Evolutionary conservation across 768 basidiomycete species (phyloP), one percentile per base, ranked within the genome.

Genomic region (Termitomyces sp.): DNA sequence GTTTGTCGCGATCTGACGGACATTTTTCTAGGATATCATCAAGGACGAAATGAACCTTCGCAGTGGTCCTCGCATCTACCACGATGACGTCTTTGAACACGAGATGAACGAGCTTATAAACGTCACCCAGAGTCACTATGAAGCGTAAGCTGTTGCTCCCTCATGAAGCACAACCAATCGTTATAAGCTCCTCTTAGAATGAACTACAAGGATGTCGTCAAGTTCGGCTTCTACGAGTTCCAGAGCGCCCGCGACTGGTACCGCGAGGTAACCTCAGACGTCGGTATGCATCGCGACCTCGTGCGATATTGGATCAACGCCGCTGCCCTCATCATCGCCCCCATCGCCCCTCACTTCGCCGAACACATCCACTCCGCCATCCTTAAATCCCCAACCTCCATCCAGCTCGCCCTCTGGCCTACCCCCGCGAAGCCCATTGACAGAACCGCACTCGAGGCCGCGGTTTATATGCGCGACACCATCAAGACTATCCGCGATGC

Each of bases 181-280:
- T 21, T 51, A 43, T 54, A 41, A 21, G 42, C 12, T n/a, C 33
- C 48, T 8, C 52, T 45, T 66, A 97, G 95, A 21, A 93, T 87
- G 58, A 84, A 90, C 69, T 99, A 91, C 85, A 99, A 98, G 73
- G 93, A 96, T 57, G 94, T 95, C 10, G 72, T 98, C 58, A 96
- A 97, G 71, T 88, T 80, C 63, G 96, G 95, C 49, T 96, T 98
- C 74, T 99, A 94, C 78, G 94, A 97, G 66, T 81, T 94, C 61
- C 93, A 98, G 70, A 87, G 94, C 5, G 78, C 85, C 2, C 89
- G 97, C 46, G 95, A 98, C 68, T 94, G 94, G 88, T 98, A 98
- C 70, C 91, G 94, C 56, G 90, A 94, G 68, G 91, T 96, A 50
- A 94, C 91, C 3, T 75, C 82, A 7, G 91, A 94, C 59, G 75